phyloP scores from a whole-genome alignment of 495 filamentous ascomycete species.

The Podospora comata region DNA sequence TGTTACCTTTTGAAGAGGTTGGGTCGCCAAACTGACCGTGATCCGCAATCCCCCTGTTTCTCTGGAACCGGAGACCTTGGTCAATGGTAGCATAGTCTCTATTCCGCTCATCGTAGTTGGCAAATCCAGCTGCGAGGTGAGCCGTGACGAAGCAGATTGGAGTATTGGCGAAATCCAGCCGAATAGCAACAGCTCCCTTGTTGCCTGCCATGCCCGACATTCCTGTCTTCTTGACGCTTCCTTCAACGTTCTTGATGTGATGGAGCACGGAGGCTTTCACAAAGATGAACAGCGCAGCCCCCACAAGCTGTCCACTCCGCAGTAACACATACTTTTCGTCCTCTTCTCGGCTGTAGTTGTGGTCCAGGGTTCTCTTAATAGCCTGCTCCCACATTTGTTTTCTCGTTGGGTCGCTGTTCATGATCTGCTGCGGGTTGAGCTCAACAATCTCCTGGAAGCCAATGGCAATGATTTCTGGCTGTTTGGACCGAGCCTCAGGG shows the following conservation, averaged over 20 bases:
- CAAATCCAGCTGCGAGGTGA: conserved; percentile 93
- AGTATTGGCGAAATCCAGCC: conserved; percentile 92
- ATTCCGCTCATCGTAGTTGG: conserved; percentile 95
- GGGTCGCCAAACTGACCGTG: conserved; percentile 52
- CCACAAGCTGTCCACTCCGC: conserved; percentile 90
- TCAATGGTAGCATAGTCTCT: conserved; percentile 88
- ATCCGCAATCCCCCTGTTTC: conserved; percentile 83
- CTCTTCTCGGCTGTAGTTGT: conserved; percentile 55
- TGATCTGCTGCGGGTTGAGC: conserved; percentile 95
- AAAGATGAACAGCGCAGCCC: conserved; percentile 86
- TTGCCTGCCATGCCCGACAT: conserved; percentile 97
- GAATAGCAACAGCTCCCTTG: conserved; percentile 95
- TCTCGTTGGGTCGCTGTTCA: conserved; percentile 90
- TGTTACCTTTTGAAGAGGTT: not conserved
- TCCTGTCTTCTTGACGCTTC: conserved; percentile 93
- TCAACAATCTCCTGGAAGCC: conserved; percentile 98
- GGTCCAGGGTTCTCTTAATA: conserved; percentile 73
- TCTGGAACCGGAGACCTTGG: conserved; percentile 82
- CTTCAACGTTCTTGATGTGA: conserved; percentile 93
- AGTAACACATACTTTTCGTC: conserved; percentile 82
- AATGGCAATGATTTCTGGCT: conserved; percentile 79
- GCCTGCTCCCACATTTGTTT: conserved; percentile 83
- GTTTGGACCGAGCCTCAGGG: conserved; percentile 43
- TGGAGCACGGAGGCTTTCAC: conserved; percentile 72
- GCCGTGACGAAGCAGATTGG: conserved; percentile 94